Conservation (phyloP, 2,329 filamentous ascomycete genomes). For the Metarhizium humberi region DNA sequence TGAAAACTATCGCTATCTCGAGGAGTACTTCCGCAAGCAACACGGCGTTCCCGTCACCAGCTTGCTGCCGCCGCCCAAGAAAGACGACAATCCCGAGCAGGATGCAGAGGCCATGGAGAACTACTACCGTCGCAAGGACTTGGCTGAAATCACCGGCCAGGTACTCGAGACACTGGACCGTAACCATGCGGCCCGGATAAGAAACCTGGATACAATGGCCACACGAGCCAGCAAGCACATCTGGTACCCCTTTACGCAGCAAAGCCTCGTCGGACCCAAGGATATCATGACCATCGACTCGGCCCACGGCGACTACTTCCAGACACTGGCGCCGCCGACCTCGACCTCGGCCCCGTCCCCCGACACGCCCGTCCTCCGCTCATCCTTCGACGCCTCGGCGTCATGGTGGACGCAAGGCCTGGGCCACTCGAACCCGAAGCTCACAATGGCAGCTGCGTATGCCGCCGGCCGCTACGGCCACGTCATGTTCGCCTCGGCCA, state of each 20-base stretch:
- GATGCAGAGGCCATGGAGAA: constrained; percentile 48
- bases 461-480: constrained; percentile 79
- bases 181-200: constrained; percentile 47
- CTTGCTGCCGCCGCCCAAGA: constrained; percentile 50
- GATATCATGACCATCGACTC: constrained; percentile 72
- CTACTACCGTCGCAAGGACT: constrained; percentile 51
- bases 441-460: constrained; percentile 68
- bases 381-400: constrained; percentile 74
- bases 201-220: constrained; percentile 51
- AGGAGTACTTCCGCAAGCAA: constrained; percentile 54
- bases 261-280: constrained; percentile 49
- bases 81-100: constrained; percentile 25
- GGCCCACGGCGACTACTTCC: constrained; percentile 70
- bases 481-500: constrained; percentile 74
- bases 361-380: constrained; percentile 17
- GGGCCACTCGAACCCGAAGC: constrained; percentile 64
- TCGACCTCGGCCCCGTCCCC: neutral
- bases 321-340: constrained; percentile 32
- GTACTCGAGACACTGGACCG: constrained; percentile 42
- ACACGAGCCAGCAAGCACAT: constrained; percentile 53
- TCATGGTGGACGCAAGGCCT: constrained; percentile 91
- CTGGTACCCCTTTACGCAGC: constrained; percentile 86
- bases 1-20: constrained; percentile 58
- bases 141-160: constrained; percentile 26
- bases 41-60: constrained; percentile 47